Base-by-base conservation (phyloP, 495 filamentous ascomycete genomes). In the Gamarada debralockiae region DNA sequence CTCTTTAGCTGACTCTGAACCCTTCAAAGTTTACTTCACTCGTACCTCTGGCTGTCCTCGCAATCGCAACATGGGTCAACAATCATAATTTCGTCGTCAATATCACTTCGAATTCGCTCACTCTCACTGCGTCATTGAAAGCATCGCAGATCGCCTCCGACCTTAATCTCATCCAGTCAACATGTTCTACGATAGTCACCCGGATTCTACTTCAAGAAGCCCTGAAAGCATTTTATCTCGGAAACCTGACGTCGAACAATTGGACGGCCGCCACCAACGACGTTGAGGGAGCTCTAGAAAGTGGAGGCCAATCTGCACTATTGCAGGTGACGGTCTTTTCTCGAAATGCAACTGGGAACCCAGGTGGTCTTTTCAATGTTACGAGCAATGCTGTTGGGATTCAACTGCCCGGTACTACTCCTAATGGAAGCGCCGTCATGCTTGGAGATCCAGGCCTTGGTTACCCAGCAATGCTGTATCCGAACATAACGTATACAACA, bases 101-200 rank as follows among this genome's bases (percentile, higher is more conserved):
- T 44, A 77, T 91, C 60, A 73, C 63, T 70, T 68, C 57, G 15
- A 18, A 37, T 13, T 49, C 51, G 25, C 18, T 53, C 7, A 20
- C 24, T 7, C 77, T 96, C 44, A 88, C 88, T 2, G 92, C 92
- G 14, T 87, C 84, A 12, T 79, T 96, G 63, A 96, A 95, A 66
- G 84, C 90, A 22, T 81, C 85, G 18, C 84, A 92, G 62, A 76
- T 97, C 31, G 69, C 83, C n/a, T 83, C 84, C 43, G 85, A 85
- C 62, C 76, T 95, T 22, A 73, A 85, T 29, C 74, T 92, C 36
- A 79, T 92, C 53, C 81, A 90, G 67, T 78, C 85, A 3, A 81
- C 78, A 25, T 85, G 83, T 57, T 70, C 75, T 37, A 80, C 81
- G 50, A 82, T 88, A 43, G 67, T 82, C 13, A 87, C 87, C 1